phyloP scores from a whole-genome alignment of 768 basidiomycete genomes.

The Lactarius pseudohatsudake region DNA sequence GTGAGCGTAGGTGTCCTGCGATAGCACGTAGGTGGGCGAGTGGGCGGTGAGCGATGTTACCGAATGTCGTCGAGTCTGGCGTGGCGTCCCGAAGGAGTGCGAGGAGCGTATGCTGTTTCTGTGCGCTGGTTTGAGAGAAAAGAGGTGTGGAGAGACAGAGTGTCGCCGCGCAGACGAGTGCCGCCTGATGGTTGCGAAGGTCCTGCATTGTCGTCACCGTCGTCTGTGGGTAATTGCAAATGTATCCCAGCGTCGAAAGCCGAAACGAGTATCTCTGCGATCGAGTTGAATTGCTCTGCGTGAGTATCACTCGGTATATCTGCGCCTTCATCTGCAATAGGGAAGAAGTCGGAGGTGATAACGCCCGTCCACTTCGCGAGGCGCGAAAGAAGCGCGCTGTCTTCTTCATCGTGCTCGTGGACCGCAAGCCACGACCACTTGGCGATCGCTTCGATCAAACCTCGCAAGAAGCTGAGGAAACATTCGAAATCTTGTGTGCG shows the following conservation, averaged over 20 bases:
- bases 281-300: slow-evolving; percentile 8
- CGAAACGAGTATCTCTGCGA: slow-evolving; percentile 18
- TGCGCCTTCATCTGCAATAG: slow-evolving; percentile 6
- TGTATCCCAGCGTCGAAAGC: slow-evolving; percentile 2
- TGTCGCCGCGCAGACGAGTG: slow-evolving; percentile 14
- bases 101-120: slow-evolving; percentile 2
- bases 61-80: slow-evolving; percentile 11
- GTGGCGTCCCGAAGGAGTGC: slow-evolving; percentile 3
- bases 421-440: not conserved
- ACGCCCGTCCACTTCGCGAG: slow-evolving; percentile 34
- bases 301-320: not conserved
- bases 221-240: not conserved
- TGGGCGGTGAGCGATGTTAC: not conserved
- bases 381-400: slow-evolving; percentile 16
- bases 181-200: slow-evolving; percentile 2
- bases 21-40: slow-evolving; percentile 1
- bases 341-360: slow-evolving; percentile 29
- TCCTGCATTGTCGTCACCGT: not conserved
- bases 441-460: slow-evolving; percentile 32
- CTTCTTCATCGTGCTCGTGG: slow-evolving; percentile 17
- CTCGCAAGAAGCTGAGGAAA: slow-evolving; percentile 36
- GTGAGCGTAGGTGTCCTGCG: slow-evolving; percentile 1
- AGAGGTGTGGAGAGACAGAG: slow-evolving; percentile 10
- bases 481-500: slow-evolving; percentile 36
- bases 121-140: not conserved